Evolutionary conservation across 495 filamentous ascomycete genomes (phyloP).

Genomic region (Cercophora newfieldiana): DNA sequence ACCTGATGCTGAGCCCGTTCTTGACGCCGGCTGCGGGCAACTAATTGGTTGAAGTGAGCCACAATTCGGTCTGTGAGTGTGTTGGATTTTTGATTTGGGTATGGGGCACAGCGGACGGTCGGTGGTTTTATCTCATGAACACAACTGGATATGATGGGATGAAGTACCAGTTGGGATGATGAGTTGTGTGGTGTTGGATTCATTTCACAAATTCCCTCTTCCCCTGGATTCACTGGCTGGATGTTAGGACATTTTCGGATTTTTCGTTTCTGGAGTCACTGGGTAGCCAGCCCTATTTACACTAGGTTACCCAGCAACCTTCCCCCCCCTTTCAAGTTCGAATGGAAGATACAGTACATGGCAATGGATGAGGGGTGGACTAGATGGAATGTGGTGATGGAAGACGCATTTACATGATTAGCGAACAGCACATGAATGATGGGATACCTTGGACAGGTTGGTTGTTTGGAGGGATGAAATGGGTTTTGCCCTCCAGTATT

Average conservation of each 20-base stretch:
- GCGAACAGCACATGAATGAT: background rate
- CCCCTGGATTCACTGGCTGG: background rate
- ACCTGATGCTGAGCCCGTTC: slow-evolving; percentile 80
- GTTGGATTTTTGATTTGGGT: background rate
- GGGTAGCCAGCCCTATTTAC: too few relatives aligned
- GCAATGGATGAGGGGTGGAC: background rate
- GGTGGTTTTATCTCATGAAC: background rate
- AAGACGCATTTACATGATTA: background rate
- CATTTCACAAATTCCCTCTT: background rate
- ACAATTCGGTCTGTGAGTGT: background rate
- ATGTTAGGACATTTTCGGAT: background rate
- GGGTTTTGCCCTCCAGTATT: background rate
- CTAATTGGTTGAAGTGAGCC: background rate
- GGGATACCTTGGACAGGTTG: background rate
- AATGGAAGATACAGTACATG: too few relatives aligned
- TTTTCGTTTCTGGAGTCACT: background rate
- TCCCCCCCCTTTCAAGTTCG: too few relatives aligned
- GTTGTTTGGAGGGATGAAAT: background rate
- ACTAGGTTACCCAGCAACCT: too few relatives aligned
- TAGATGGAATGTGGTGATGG: background rate
- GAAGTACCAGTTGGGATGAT: background rate
- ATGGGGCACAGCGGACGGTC: background rate
- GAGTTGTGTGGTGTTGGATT: background rate
- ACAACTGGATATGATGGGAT: background rate
- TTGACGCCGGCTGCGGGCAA: slow-evolving; percentile 54